These are phyloP conservation scores for Imleria badia DNA, from an alignment of 768 basidiomycete species.

Conservation along the genomic window DNA sequence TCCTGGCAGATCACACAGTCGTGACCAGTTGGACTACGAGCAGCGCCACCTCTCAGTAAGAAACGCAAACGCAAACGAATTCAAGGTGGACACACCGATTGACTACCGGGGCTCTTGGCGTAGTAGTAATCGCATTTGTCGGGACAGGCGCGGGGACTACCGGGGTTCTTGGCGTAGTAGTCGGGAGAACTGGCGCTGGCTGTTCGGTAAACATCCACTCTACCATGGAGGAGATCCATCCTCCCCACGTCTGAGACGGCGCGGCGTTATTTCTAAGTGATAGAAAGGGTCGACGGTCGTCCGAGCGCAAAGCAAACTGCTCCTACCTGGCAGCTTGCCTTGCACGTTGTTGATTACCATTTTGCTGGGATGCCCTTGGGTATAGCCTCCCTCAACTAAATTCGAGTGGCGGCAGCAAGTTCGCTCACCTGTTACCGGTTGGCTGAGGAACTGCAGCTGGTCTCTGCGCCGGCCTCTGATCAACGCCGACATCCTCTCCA, in stretches of 20 bases:
- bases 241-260: slow-evolving; percentile 11
- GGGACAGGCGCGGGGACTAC: not conserved
- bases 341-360: not conserved
- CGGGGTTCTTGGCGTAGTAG: no score
- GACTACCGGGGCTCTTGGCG: not conserved
- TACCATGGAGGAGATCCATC: slow-evolving; percentile 22
- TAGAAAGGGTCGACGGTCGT: not conserved
- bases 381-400: not conserved
- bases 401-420: not conserved
- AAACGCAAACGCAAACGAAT: not conserved
- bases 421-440: not conserved
- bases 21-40: slow-evolving; percentile 24
- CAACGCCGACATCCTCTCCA: slow-evolving; percentile 6
- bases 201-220: not conserved
- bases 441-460: not conserved
- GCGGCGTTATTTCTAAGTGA: not conserved
- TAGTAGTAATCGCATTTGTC: not conserved
- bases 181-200: no score
- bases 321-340: slow-evolving; percentile 11
- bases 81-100: slow-evolving; percentile 18
- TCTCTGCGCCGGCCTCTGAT: no score
- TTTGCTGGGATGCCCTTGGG: no score
- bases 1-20: slow-evolving; percentile 38
- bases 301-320: not conserved
- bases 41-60: not conserved